Conservation (phyloP, 306 rosid species). For the Corylus americana region DNA sequence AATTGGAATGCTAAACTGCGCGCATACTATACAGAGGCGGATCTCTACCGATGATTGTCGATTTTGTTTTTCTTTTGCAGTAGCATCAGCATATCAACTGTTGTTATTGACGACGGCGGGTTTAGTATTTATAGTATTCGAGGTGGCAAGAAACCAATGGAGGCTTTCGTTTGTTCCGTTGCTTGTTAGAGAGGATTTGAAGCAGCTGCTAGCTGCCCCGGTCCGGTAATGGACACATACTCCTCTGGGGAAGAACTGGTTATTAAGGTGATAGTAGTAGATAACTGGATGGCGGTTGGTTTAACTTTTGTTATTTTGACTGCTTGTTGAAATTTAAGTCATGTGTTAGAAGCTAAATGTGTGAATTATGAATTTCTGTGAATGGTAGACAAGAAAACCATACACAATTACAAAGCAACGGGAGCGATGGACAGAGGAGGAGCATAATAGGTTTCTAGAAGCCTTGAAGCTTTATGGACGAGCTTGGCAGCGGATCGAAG, state of each 20-base stretch:
- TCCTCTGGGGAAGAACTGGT: conserved; percentile 81
- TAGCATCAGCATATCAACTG: conserved; percentile 46
- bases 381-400: conserved; percentile 79
- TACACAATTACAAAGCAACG: conserved; percentile 98
- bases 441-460: conserved; percentile 88
- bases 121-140: conserved; percentile 35
- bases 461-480: conserved; percentile 94
- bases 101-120: conserved; percentile 51
- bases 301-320: not conserved
- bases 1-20: conserved; percentile 44
- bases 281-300: conserved; percentile 4
- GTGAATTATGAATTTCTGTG: conserved; percentile 26
- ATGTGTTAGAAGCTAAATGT: conserved; percentile 10
- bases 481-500: conserved; percentile 99
- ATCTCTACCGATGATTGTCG: conserved; percentile 78
- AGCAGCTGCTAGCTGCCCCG: conserved; percentile 61
- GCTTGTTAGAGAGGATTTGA: conserved; percentile 81
- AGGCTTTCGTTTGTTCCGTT: conserved; percentile 53
- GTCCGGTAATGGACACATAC: conserved; percentile 66
- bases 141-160: conserved; percentile 46
- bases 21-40: conserved; percentile 60
- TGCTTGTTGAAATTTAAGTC: conserved; percentile 16
- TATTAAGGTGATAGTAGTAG: conserved; percentile 56
- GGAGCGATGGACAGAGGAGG: conserved; percentile 99
- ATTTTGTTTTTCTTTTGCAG: conserved; percentile 76